A percentile compares a stretch with the other conserved stretches of the same genome.
These are phyloP conservation scores for Monosporascus sp. DNA, from an alignment of 2,329 filamentous ascomycete species.

Conservation along the genomic window DNA sequence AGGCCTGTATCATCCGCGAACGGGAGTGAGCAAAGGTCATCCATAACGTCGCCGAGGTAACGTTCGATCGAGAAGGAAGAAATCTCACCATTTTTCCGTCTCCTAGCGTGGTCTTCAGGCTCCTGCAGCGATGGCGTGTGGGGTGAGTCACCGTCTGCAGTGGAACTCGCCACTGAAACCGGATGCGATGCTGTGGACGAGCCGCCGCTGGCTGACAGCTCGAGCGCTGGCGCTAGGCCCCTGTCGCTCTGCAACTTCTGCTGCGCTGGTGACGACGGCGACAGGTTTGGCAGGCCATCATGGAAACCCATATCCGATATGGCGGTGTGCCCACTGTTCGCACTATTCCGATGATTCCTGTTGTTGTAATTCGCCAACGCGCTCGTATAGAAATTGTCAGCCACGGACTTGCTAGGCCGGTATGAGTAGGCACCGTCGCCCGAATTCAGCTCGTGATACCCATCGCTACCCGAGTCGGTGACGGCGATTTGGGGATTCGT, in stretches of 20 bases:
- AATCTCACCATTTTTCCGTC: conserved; percentile 51
- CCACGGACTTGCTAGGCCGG: conserved; percentile 41
- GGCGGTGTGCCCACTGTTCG: conserved; percentile 32
- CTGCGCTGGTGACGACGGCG: conserved; percentile 34
- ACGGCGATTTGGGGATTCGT: conserved; percentile 56
- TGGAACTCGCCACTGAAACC: conserved; percentile 53
- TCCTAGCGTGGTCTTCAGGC: conserved; percentile 36
- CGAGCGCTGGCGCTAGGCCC: conserved; percentile 40
- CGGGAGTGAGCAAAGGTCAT: conserved; percentile 64
- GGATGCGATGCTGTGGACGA: conserved; percentile 41
- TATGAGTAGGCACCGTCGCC: conserved; percentile 39
- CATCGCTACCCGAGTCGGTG: conserved; percentile 43
- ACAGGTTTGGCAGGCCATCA: conserved; percentile 14
- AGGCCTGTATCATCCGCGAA: conserved; percentile 51
- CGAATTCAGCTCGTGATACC: conserved; percentile 37
- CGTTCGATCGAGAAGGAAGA: conserved; percentile 17
- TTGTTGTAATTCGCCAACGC: conserved; percentile 21
- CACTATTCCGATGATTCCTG: conserved; percentile 31
- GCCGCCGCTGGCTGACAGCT: conserved; percentile 33
- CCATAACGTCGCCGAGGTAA: conserved; percentile 27
- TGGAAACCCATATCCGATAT: conserved; percentile 32
- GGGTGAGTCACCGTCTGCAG: conserved; percentile 53
- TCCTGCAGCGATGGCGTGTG: conserved; percentile 51
- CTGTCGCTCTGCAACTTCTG: conserved; percentile 37
- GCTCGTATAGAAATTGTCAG: conserved; percentile 34